Evolutionary conservation across 1,284 basidiomycete species (phyloP), one percentile per base, ranked within the genome.

Genomic region (Sphaerobolus stellatus): DNA sequence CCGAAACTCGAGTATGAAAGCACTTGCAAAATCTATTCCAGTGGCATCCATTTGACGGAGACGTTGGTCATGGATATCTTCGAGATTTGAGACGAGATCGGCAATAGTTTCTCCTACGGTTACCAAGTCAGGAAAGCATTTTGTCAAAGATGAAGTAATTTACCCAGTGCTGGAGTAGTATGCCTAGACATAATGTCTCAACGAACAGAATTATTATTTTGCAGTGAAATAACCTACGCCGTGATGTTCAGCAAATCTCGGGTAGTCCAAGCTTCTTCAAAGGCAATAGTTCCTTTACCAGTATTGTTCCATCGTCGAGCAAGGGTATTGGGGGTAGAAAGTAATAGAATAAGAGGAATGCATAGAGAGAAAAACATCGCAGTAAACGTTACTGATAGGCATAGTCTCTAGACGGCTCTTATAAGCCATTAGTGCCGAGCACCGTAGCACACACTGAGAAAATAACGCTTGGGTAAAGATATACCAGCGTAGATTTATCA

Each of bases 211-310:
- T 22, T 6, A 18, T 2, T 14, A 43, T 4, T 14, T 43, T 14
- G 22, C n/a, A n/a, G 41, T 7, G 7, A 38, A 7, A 38, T 38
- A 22, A 43, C 63, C 48, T 56, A 71, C 70, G 46, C 52, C 29
- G 59, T 56, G 41, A 66, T 64, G 44, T 46, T 49, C 2, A 69
- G 29, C 1, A 75, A 63, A n/a, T 68, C 70, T n/a, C 71, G 71
- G 7, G 69, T 68, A 1, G 68, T 69, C 73, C 73, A 76, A 3
- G 73, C 73, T 59, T 76, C 74, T 57, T 75, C 74, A 24, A 76
- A 66, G 28, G 66, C 65, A 24, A 75, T 74, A 5, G 68, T 63
- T 9, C 73, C 73, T 65, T 56, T 29, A 18, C 53, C 53, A 18
- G 53, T 54, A 25, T 54, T 33, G 27, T 54, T 48, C 47, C 47